Conservation (phyloP, 345 rosid species). For the Clausena lansium region DNA sequence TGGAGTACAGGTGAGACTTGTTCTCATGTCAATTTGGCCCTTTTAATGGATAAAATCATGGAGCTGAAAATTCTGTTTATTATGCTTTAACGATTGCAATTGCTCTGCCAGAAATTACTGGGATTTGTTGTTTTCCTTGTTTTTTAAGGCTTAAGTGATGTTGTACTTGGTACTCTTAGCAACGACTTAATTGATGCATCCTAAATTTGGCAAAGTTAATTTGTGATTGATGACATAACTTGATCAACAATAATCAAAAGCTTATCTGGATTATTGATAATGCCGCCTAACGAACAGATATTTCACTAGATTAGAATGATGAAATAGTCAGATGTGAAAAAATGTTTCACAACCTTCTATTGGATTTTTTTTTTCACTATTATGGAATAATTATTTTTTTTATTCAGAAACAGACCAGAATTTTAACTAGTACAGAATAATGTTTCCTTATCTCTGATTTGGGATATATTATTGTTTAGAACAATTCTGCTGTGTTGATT, state of each 20-base stretch:
- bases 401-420: background rate
- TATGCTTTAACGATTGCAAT: background rate
- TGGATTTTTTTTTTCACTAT: background rate
- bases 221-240: background rate
- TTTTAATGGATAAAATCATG: background rate
- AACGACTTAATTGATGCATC: background rate
- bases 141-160: too few relatives aligned
- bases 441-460: background rate
- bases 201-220: background rate
- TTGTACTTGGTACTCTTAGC: background rate
- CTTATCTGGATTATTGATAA: background rate
- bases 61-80: background rate
- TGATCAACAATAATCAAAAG: background rate
- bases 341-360: background rate
- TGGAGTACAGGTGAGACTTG: conserved; percentile 70
- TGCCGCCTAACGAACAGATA: background rate
- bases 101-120: background rate
- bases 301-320: background rate
- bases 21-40: background rate
- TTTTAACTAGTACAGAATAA: background rate
- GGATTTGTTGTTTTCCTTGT: too few relatives aligned
- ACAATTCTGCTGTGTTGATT: background rate
- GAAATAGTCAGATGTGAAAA: background rate
- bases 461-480: background rate
- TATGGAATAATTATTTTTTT: background rate